phyloP scores from a whole-genome alignment of 441 rosid genomes.

The Lepidium campestre region DNA sequence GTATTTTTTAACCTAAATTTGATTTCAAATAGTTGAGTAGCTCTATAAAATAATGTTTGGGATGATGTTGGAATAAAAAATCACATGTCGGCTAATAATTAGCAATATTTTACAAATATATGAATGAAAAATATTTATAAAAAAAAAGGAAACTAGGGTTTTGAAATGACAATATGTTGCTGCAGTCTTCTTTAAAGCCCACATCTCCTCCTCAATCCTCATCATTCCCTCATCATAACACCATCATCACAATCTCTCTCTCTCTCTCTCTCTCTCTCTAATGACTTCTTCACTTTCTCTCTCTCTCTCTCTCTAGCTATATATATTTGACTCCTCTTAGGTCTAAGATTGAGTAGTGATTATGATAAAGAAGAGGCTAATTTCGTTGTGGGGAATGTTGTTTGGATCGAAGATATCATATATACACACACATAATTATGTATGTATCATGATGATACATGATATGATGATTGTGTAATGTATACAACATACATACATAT shows the following conservation, averaged over 20 bases:
- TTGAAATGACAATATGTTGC: neutral
- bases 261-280: neutral
- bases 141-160: constrained; percentile 7
- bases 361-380: constrained; percentile 4
- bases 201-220: neutral
- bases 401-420: constrained; percentile 26
- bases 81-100: neutral
- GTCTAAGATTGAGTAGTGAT: neutral
- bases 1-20: too few species aligned
- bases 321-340: neutral
- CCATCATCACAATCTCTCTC: neutral
- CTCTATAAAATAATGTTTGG: too few species aligned
- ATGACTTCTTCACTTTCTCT: neutral
- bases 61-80: too few species aligned
- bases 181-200: constrained; percentile 9
- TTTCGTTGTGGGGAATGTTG: constrained; percentile 27
- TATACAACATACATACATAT: neutral
- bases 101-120: neutral
- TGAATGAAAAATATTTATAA: neutral
- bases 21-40: too few species aligned
- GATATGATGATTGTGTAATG: neutral
- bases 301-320: neutral
- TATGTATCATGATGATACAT: neutral
- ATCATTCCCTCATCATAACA: constrained; percentile 24
- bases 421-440: neutral